These are phyloP conservation scores for Suillus subaureus DNA, from an alignment of 768 basidiomycete species.

Conservation along the genomic window DNA sequence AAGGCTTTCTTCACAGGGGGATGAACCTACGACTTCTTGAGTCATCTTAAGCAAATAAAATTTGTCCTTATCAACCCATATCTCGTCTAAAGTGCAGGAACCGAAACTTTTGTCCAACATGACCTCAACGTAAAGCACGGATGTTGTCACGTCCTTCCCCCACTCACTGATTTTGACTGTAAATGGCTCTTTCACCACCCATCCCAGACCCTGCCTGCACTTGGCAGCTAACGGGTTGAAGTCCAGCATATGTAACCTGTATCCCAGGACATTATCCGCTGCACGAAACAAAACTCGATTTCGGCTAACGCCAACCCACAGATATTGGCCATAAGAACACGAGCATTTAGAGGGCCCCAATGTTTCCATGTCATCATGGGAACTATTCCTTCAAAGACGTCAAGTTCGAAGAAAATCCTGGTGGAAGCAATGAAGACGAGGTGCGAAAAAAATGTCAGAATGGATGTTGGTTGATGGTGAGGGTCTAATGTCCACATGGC, in stretches of 20 bases:
- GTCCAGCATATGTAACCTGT: background rate
- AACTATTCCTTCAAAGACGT: background rate
- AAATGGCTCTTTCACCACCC: background rate
- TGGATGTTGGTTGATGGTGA: background rate
- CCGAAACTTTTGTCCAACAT: background rate
- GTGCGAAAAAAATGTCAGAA: background rate
- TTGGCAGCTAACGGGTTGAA: background rate
- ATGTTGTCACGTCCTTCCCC: background rate
- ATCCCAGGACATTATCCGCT: background rate
- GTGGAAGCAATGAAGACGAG: background rate
- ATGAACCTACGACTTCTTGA: background rate
- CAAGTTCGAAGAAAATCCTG: background rate
- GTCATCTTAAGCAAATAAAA: background rate
- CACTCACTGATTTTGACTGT: background rate
- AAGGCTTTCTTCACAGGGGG: background rate
- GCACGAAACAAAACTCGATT: slow-evolving; percentile 1
- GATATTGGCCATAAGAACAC: background rate
- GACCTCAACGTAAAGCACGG: background rate
- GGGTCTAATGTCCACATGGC: background rate
- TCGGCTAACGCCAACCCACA: background rate
- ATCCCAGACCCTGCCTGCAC: background rate
- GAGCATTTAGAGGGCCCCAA: background rate
- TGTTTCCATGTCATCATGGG: background rate
- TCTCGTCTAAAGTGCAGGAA: background rate
- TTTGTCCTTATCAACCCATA: background rate